Conservation (phyloP, 352 stramenopile species). For the Phytophthora ramorum region DNA sequence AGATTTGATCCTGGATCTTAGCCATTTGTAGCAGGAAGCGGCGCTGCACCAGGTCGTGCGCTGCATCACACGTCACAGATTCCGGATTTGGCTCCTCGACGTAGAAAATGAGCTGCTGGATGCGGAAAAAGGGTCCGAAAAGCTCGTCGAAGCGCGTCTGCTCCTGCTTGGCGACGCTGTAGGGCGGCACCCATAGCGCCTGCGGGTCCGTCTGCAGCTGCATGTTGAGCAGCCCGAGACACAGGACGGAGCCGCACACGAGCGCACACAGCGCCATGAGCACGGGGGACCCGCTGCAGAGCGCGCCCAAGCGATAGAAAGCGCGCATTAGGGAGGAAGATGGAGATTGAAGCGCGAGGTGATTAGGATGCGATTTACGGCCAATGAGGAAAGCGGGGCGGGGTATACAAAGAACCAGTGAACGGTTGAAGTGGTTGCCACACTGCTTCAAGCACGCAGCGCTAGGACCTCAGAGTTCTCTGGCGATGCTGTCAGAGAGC, state of each 20-base stretch:
- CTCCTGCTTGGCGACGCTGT: conserved; percentile 65
- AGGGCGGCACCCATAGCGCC: conserved; percentile 79
- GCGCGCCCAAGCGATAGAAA: conserved; percentile 64
- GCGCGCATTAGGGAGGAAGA: conserved; percentile 44
- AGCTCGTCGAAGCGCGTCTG: conserved; percentile 80
- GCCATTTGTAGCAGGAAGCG: conserved; percentile 66
- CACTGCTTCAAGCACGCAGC: no score
- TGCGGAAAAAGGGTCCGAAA: conserved; percentile 88
- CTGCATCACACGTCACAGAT: conserved; percentile 28
- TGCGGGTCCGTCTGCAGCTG: conserved; percentile 81
- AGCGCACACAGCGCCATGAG: conserved; percentile 55
- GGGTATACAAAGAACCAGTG: conserved; percentile 13
- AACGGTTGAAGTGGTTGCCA: conserved; percentile 16
- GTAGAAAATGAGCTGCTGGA: conserved; percentile 90
- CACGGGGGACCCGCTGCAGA: conserved; percentile 57
- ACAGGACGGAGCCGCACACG: conserved; percentile 58
- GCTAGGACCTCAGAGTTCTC: no score
- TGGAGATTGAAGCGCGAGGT: conserved; percentile 16
- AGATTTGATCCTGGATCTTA: conserved; percentile 72
- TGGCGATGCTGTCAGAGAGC: no score
- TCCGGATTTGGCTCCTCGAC: conserved; percentile 32
- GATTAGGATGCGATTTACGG: conserved; percentile 6
- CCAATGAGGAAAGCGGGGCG: conserved; percentile 5
- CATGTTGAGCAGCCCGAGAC: conserved; percentile 65
- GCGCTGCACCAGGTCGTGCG: conserved; percentile 66